Conservation (phyloP, 2,329 filamentous ascomycete genomes). For the Didymella pinodella region DNA sequence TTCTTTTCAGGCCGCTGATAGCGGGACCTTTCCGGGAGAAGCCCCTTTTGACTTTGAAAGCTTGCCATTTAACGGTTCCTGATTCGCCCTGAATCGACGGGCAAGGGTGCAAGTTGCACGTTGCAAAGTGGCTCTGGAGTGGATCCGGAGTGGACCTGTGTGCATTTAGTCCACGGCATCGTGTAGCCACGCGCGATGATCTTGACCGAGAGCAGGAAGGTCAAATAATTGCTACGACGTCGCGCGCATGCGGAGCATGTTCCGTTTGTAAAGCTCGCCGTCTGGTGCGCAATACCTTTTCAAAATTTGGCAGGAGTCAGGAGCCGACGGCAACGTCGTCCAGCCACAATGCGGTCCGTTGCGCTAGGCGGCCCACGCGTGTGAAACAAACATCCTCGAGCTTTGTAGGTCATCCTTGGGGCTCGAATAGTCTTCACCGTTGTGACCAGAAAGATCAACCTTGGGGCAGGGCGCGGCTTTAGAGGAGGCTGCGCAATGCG, state of each 20-base stretch:
- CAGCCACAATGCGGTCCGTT: conserved; percentile 8
- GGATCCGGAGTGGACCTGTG: conserved; percentile 5
- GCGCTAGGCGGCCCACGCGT: conserved; percentile 5
- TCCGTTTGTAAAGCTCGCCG: not conserved
- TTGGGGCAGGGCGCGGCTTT: not conserved
- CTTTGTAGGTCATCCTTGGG: too few relatives aligned
- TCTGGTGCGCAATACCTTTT: not conserved
- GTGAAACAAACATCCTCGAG: conserved; percentile 9
- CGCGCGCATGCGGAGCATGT: not conserved
- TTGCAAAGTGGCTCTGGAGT: conserved; percentile 12
- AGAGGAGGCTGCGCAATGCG: not conserved
- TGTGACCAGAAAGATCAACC: not conserved
- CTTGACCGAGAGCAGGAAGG: conserved; percentile 5
- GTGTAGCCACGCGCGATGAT: conserved; percentile 8
- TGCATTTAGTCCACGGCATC: not conserved
- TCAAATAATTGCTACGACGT: not conserved
- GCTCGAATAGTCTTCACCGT: not conserved
- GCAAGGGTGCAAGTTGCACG: conserved; percentile 10
- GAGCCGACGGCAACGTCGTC: not conserved
- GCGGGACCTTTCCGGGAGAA: conserved; percentile 9
- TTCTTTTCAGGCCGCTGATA: conserved; percentile 6
- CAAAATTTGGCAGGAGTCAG: not conserved
- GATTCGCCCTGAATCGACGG: conserved; percentile 7
- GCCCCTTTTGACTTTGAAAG: conserved; percentile 10
- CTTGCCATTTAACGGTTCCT: conserved; percentile 5